Evolutionary conservation across 441 rosid species (phyloP).

Genomic region (Daphne laureola): DNA sequence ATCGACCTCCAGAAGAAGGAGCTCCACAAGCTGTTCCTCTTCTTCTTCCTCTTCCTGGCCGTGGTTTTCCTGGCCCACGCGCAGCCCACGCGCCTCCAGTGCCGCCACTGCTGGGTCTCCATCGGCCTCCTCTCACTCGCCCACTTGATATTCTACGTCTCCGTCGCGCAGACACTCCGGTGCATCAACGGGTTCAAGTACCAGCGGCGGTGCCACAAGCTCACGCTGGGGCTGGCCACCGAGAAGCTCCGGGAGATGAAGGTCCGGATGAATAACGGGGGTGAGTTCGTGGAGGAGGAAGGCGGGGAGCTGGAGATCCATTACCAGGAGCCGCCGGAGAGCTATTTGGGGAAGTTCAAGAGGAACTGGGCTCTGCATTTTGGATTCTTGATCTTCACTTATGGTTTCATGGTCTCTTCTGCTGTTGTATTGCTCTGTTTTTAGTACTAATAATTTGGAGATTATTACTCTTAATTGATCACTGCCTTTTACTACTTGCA

Average conservation of each 20-base stretch:
- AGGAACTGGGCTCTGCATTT: constrained; percentile 93
- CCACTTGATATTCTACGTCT: constrained; percentile 88
- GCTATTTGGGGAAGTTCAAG: constrained; percentile 87
- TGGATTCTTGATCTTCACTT: constrained; percentile 77
- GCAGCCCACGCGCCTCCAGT: constrained; percentile 60
- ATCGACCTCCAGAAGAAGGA: constrained; percentile 94
- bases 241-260: constrained; percentile 78
- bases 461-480: no score
- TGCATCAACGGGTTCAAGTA: constrained; percentile 95
- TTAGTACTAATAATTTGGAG: constrained; percentile 22
- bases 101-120: constrained; percentile 92
- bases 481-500: no score
- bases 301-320: constrained; percentile 88
- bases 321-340: constrained; percentile 92
- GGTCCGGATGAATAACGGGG: constrained; percentile 39
- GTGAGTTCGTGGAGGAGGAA: constrained; percentile 29
- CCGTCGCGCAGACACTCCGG: constrained; percentile 82
- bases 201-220: constrained; percentile 92
- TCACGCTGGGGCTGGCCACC: constrained; percentile 81
- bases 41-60: constrained; percentile 78
- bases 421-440: constrained; percentile 81
- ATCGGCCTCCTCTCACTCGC: constrained; percentile 63
- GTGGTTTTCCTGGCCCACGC: constrained; percentile 48
- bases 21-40: constrained; percentile 75
- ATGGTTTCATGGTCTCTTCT: constrained; percentile 71